phyloP scores from a whole-genome alignment of 345 rosid species.

The Anacardium occidentale region DNA sequence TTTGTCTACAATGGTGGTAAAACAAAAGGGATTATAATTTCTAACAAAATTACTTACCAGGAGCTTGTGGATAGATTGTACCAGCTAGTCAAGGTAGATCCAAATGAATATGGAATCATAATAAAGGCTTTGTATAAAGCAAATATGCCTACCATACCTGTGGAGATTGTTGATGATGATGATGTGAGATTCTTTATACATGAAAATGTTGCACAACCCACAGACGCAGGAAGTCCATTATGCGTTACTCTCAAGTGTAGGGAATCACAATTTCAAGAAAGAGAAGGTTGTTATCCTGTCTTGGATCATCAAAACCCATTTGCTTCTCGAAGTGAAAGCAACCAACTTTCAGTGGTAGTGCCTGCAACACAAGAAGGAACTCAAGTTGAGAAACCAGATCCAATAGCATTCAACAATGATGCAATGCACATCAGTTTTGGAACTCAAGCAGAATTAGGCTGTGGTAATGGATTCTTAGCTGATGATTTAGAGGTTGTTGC shows the following conservation, averaged over 20 bases:
- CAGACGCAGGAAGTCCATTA: slow-evolving; percentile 11
- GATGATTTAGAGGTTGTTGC: background rate
- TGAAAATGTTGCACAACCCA: background rate
- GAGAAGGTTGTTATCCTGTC: background rate
- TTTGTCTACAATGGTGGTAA: slow-evolving; percentile 12
- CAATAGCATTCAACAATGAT: background rate
- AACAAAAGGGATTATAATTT: slow-evolving; percentile 1
- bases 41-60: background rate
- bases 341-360: background rate
- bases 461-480: background rate
- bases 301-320: background rate
- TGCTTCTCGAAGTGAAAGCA: slow-evolving; percentile 12
- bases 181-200: slow-evolving; percentile 16
- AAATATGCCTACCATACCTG: slow-evolving; percentile 12
- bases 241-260: background rate
- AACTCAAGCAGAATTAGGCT: background rate
- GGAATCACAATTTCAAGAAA: background rate
- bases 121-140: slow-evolving; percentile 13
- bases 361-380: background rate
- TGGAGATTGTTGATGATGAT: slow-evolving; percentile 10
- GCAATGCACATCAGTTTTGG: background rate
- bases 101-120: background rate
- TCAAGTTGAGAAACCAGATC: background rate
- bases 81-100: background rate
- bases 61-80: slow-evolving; percentile 9